Conservation (phyloP, 768 basidiomycete species). For the Leccinum sublutescens region DNA sequence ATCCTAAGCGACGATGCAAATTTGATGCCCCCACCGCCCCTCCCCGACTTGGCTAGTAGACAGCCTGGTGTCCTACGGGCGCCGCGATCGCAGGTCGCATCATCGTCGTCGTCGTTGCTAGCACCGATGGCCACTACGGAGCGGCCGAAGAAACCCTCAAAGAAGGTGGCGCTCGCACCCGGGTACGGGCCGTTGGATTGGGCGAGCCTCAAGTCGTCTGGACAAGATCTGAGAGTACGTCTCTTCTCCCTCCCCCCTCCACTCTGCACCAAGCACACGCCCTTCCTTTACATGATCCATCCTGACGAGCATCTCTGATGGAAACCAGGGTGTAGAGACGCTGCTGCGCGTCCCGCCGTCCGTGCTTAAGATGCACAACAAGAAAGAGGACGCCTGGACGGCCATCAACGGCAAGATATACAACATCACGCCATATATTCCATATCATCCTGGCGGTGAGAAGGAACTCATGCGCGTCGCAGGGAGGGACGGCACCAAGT, state of each 20-base stretch:
- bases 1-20: conserved; percentile 44
- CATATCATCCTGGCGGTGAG: conserved; percentile 94
- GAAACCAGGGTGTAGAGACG: conserved; percentile 63
- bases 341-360: conserved; percentile 72
- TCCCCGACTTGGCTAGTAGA: conserved; percentile 39
- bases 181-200: conserved; percentile 93
- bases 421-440: conserved; percentile 89
- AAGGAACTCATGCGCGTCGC: conserved; percentile 93
- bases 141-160: conserved; percentile 55
- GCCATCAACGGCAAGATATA: conserved; percentile 93
- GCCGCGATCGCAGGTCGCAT: conserved; percentile 23
- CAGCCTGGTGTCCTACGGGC: conserved; percentile 32
- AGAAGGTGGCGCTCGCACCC: conserved; percentile 87
- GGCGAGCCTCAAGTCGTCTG: conserved; percentile 84
- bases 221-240: conserved; percentile 72
- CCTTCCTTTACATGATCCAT: neutral
- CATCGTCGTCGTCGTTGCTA: conserved; percentile 45
- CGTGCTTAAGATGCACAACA: conserved; percentile 77
- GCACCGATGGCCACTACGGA: conserved; percentile 65
- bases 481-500: conserved; percentile 89
- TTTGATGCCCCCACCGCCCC: conserved; percentile 53
- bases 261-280: neutral
- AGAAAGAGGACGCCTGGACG: conserved; percentile 87
- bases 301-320: neutral
- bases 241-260: neutral